Conservation (phyloP, 1,284 basidiomycete species). For the Apiotrichum sp. region DNA sequence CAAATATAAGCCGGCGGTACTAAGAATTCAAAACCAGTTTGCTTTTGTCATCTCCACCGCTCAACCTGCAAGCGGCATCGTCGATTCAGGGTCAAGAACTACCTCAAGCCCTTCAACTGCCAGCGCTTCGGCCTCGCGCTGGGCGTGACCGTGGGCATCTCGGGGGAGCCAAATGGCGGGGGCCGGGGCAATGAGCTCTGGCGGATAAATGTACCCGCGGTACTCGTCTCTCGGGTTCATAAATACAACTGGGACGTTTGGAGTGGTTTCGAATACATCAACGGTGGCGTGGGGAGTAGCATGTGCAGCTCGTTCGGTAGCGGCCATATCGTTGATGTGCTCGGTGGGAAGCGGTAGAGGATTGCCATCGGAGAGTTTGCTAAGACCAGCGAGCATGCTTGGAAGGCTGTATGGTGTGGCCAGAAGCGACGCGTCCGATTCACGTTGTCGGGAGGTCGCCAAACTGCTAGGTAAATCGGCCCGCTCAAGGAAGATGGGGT, state of each 20-base stretch:
- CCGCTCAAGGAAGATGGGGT: constrained; percentile 2
- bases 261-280: not conserved
- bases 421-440: constrained; percentile 10
- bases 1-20: too few species aligned
- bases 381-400: constrained; percentile 1
- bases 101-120: constrained; percentile 23
- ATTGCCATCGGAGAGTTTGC: not conserved
- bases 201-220: constrained; percentile 66
- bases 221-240: not conserved
- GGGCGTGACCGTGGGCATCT: constrained; percentile 60
- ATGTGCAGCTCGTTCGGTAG: constrained; percentile 57
- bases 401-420: constrained; percentile 11
- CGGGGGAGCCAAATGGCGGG: constrained; percentile 75
- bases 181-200: constrained; percentile 64
- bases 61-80: not conserved
- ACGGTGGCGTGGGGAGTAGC: constrained; percentile 12
- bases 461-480: constrained; percentile 8
- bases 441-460: too few species aligned
- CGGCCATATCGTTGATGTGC: constrained; percentile 61
- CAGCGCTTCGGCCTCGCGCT: constrained; percentile 28
- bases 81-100: constrained; percentile 23
- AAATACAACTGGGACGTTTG: not conserved
- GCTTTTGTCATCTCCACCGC: too few species aligned
- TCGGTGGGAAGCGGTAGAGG: constrained; percentile 12
- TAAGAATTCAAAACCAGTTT: too few species aligned